Evolutionary conservation across 495 filamentous ascomycete genomes (phyloP), one percentile per base, ranked within the genome.

Genomic region (Annulohypoxylon maeteangense): DNA sequence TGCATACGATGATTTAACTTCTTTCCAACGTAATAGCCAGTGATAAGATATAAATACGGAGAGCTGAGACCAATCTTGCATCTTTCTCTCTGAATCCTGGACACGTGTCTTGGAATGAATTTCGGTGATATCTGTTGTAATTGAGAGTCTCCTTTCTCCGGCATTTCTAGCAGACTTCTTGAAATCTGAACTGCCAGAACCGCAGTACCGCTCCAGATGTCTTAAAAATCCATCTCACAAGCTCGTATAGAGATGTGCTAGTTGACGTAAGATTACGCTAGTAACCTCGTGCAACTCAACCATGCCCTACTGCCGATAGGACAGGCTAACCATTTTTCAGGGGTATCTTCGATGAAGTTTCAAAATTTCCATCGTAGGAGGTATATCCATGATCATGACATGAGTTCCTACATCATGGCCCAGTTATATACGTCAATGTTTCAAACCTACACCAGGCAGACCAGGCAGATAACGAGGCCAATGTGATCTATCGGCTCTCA

Each of bases 201-300:
- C n/a, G n/a, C n/a, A n/a, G n/a, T 14, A 31, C 14, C 31, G 1
- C 23, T 10, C 8, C 23, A 1, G 47, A 10, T 1, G 31, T 58
- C 2, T 18, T n/a, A 51, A 42, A 40, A 58, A 18, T 14, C 36
- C 36, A 53, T 58, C 44, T 53, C 54, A 66, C 31, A 58, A 47
- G 20, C 31, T 25, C 14, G 29, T 18, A 31, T 25, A 14, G 12
- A 22, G 29, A 18, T 20, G 18, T 50, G 63, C 14, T 40, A n/a
- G 18, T 31, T 20, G 20, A 60, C 4, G 32, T 32, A 36, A 54
- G 64, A 67, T 62, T 38, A 61, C 29, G 57, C 65, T 16, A 61
- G 36, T 40, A 53, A 31, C 65, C 56, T 55, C 10, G 23, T 25
- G 56, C 65, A 36, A 29, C 20, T 6, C 20, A 7, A 10, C 20